A percentile compares a stretch with the other conserved stretches of the same genome.
These are phyloP conservation scores for Suillus tomentosus DNA, from an alignment of 768 basidiomycete genomes.

Conservation along the genomic window DNA sequence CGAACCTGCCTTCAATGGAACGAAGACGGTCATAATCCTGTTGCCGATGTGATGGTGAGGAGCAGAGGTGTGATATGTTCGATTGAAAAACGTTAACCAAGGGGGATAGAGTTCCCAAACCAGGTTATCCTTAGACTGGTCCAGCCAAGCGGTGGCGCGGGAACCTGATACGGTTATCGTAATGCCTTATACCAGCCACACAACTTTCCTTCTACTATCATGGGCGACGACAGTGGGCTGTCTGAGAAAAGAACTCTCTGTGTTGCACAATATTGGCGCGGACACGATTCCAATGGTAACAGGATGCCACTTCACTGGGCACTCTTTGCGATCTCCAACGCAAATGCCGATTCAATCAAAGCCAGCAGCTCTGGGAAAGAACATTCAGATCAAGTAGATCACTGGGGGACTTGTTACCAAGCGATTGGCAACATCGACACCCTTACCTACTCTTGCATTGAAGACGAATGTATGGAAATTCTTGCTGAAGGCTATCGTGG, in stretches of 20 bases:
- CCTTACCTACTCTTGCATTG: slow-evolving; percentile 27
- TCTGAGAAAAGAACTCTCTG: slow-evolving; percentile 25
- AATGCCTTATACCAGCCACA: not conserved
- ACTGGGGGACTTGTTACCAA: slow-evolving; percentile 35
- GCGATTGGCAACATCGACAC: slow-evolving; percentile 33
- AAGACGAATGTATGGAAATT: slow-evolving; percentile 34
- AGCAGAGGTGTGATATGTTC: slow-evolving; percentile 19
- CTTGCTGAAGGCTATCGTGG: slow-evolving; percentile 31
- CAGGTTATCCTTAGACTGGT: slow-evolving; percentile 8
- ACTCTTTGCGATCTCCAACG: slow-evolving; percentile 30
- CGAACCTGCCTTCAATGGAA: slow-evolving; percentile 56
- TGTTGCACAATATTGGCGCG: slow-evolving; percentile 34
- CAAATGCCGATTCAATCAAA: slow-evolving; percentile 23
- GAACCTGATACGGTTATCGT: slow-evolving; percentile 17
- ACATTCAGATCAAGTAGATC: slow-evolving; percentile 26
- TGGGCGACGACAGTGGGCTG: slow-evolving; percentile 16
- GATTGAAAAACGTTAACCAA: slow-evolving; percentile 22
- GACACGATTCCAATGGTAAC: slow-evolving; percentile 23
- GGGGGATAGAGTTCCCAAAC: slow-evolving; percentile 22
- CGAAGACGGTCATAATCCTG: slow-evolving; percentile 59
- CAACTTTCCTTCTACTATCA: slow-evolving; percentile 11
- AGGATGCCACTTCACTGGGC: slow-evolving; percentile 32
- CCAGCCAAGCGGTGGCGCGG: slow-evolving; percentile 31
- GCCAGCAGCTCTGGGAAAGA: slow-evolving; percentile 26
- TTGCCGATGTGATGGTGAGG: slow-evolving; percentile 28